A percentile compares a stretch with the other conserved stretches of the same genome.
Conservation (phyloP, 805 yeast species). For the Candida orba region DNA sequence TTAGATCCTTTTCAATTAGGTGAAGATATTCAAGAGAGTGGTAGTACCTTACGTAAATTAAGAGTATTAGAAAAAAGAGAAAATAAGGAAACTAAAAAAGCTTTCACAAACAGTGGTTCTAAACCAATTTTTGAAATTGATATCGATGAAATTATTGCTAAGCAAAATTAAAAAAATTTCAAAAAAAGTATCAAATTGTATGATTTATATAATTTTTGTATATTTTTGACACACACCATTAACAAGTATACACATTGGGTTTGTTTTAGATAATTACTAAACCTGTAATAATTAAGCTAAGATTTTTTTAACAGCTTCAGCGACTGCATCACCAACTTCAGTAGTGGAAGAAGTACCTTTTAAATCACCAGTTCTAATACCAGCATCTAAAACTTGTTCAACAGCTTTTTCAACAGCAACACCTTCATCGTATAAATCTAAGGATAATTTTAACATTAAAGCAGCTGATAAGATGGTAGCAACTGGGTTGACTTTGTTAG, state of each 20-base stretch:
- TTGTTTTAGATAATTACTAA: neutral
- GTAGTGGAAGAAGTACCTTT: constrained; percentile 77
- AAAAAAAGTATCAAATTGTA: neutral
- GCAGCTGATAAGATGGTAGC: constrained; percentile 96
- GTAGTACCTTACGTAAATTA: constrained; percentile 65
- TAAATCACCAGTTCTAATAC: constrained; percentile 86
- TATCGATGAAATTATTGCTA: constrained; percentile 60
- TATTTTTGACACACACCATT: neutral
- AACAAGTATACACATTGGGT: no score
- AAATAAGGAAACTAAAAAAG: constrained; percentile 35
- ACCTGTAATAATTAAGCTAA: constrained; percentile 25
- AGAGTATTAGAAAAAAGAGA: constrained; percentile 53
- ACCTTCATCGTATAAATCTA: constrained; percentile 79
- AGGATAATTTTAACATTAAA: constrained; percentile 91
- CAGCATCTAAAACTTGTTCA: constrained; percentile 67
- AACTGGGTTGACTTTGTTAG: constrained; percentile 86
- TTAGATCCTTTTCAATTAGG: constrained; percentile 63
- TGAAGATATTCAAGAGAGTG: constrained; percentile 67
- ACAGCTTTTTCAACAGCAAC: constrained; percentile 87
- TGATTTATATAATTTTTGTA: neutral
- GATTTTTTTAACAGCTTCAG: constrained; percentile 55
- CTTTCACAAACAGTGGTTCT: constrained; percentile 51
- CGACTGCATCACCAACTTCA: constrained; percentile 95
- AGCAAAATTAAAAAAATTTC: constrained; percentile 41
- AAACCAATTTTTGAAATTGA: constrained; percentile 66